Base-by-base conservation (phyloP, 768 basidiomycete species). In the Tylopilus intermedius region DNA sequence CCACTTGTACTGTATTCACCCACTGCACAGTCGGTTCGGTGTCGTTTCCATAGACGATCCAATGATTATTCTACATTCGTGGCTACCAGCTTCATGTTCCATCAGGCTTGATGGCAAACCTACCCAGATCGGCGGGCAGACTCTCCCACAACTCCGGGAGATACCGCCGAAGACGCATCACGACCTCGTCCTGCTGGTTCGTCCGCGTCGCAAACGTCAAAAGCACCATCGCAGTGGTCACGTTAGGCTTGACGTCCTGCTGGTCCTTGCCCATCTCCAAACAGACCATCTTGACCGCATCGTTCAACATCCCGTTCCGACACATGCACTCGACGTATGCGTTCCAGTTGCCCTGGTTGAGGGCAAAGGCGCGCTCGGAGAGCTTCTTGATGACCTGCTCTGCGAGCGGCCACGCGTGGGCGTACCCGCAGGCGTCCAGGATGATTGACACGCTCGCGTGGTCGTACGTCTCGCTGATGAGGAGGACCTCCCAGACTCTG, bases 291-390 rank as follows among this genome's bases (percentile, higher is more conserved):
- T 78, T 77, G 40, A 82, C 64, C 1, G 90, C 94, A 22, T 88
- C 85, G 21, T 83, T 78, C 30, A 90, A 59, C 60, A 75, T 73
- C 8, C 81, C 79, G 44, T 82, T 64, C 22, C 92, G 79, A 61
- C 89, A 90, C n/a, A 95, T 76, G 63, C 87, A 90, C 68, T 96
- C 93, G 18, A 96, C 66, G 75, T 84, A 90, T 0, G 82, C 77
- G 53, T 88, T 83, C 89, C 91, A 93, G 62, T 88, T 86, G 47
- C 81, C 79, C 55, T 74, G 60, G 62, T 86, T 84, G 49, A 88
- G 72, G 35, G 56, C 62, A 64, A 78, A 88, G 22, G 72, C 75
- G 43, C 73, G 73, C 47, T 68, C 73, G 27, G 67, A 67, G 45
- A 86, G 73, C 62, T 78, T 80, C 29, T 64, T 56, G 70, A 81